Percentiles rank a stretch among this genome's conserved stretches.
phyloP scores from a whole-genome alignment of 2,329 filamentous ascomycete genomes.

The Zarea fungicola region DNA sequence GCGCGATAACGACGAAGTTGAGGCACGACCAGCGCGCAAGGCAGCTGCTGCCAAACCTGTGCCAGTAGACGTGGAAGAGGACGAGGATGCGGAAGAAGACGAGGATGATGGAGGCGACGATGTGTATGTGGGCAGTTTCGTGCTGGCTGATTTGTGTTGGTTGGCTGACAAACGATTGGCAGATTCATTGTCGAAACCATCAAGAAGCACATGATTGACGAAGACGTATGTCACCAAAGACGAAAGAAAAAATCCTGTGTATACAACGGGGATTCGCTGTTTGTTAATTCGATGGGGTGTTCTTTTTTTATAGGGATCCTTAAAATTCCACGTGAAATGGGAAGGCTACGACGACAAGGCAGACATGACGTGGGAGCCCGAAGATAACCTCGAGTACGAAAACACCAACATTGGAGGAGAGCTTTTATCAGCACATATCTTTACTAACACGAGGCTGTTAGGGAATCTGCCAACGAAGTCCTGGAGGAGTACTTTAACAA shows the following conservation, averaged over 20 bases:
- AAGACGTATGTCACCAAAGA: slow-evolving; percentile 38
- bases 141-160: neutral
- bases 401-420: neutral
- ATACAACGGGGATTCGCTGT: neutral
- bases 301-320: slow-evolving; percentile 44
- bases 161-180: slow-evolving; percentile 18
- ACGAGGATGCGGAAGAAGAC: slow-evolving; percentile 27
- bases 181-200: slow-evolving; percentile 75
- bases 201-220: slow-evolving; percentile 56
- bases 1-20: slow-evolving; percentile 19
- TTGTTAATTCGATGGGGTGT: neutral
- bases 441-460: slow-evolving; percentile 26
- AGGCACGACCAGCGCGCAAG: slow-evolving; percentile 18
- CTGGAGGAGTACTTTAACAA: slow-evolving; percentile 58
- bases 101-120: slow-evolving; percentile 17
- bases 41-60: slow-evolving; percentile 27
- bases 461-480: slow-evolving; percentile 53
- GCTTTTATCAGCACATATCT: neutral
- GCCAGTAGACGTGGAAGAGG: slow-evolving; percentile 31
- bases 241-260: neutral
- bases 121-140: slow-evolving; percentile 17
- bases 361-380: slow-evolving; percentile 75
- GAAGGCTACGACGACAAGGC: slow-evolving; percentile 65
- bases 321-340: slow-evolving; percentile 69
- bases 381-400: slow-evolving; percentile 52